Evolutionary conservation across 352 stramenopile species (phyloP).

Genomic region (Phytophthora rubi): DNA sequence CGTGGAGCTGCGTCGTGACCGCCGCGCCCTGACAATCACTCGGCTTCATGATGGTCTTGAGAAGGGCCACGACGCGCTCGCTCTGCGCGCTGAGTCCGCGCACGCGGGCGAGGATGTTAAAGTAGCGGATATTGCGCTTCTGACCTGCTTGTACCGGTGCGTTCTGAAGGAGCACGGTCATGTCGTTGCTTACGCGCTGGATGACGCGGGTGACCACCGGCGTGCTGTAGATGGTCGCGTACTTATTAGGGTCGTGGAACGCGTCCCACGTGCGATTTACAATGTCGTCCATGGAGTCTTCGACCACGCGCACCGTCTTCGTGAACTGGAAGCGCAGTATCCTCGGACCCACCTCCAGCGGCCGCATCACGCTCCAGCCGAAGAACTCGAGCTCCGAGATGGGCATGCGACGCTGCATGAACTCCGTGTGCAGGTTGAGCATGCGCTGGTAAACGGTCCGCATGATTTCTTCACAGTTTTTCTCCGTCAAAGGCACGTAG

Average conservation of each 20-base stretch:
- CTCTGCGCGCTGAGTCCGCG: constrained; percentile 34
- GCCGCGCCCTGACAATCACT: constrained; percentile 25
- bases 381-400: constrained; percentile 45
- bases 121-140: constrained; percentile 45
- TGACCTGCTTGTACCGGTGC: constrained; percentile 35
- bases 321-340: constrained; percentile 55
- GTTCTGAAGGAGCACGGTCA: constrained; percentile 52
- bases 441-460: constrained; percentile 43
- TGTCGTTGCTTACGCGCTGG: constrained; percentile 42
- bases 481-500: constrained; percentile 37
- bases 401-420: constrained; percentile 35
- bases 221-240: constrained; percentile 52
- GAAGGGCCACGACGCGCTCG: constrained; percentile 46
- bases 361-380: constrained; percentile 44
- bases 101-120: constrained; percentile 49
- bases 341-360: constrained; percentile 27
- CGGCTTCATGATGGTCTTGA: constrained; percentile 53
- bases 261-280: constrained; percentile 49
- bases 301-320: constrained; percentile 41
- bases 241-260: constrained; percentile 46
- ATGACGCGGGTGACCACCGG: constrained; percentile 45
- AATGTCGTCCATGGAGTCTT: constrained; percentile 50
- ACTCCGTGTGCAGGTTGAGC: constrained; percentile 43
- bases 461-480: constrained; percentile 38
- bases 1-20: constrained; percentile 26